Evolutionary conservation across 441 rosid species (phyloP).

Genomic region (Hura crepitans): DNA sequence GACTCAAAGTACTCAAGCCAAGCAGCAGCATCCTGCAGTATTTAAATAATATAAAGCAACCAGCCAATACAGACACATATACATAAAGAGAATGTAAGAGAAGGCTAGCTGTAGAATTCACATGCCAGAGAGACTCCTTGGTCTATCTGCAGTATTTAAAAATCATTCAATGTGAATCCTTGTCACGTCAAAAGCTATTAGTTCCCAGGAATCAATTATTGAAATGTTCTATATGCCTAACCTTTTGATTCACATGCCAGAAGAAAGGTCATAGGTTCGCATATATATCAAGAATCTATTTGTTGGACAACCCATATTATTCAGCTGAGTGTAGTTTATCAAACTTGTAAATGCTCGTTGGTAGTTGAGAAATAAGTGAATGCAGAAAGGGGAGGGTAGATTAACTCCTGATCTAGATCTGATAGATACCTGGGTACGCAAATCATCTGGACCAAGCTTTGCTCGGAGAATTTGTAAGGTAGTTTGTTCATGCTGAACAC

Average conservation of each 20-base stretch:
- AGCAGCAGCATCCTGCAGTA: slow-evolving; percentile 67
- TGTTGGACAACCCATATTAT: not conserved
- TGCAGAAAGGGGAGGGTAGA: slow-evolving; percentile 57
- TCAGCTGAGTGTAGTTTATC: not conserved
- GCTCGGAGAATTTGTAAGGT: slow-evolving; percentile 56
- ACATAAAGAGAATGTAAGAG: not conserved
- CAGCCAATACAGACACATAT: not conserved
- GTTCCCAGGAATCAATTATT: not conserved
- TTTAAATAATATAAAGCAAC: slow-evolving; percentile 8
- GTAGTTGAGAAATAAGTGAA: slow-evolving; percentile 3
- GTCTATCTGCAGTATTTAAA: too few species aligned
- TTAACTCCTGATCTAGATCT: not conserved
- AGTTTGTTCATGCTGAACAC: slow-evolving; percentile 73
- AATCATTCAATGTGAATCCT: not conserved
- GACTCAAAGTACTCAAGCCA: slow-evolving; percentile 79
- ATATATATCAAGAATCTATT: not conserved
- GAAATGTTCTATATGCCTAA: not conserved
- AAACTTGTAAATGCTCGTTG: not conserved
- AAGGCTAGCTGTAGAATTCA: not conserved
- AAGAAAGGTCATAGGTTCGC: not conserved
- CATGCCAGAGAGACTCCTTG: too few species aligned
- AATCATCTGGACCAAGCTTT: slow-evolving; percentile 62
- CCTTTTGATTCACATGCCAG: not conserved
- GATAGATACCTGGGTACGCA: slow-evolving; percentile 57
- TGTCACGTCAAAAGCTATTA: not conserved